phyloP scores from a whole-genome alignment of 2,329 filamentous ascomycete species.

The Colletotrichum phormii region DNA sequence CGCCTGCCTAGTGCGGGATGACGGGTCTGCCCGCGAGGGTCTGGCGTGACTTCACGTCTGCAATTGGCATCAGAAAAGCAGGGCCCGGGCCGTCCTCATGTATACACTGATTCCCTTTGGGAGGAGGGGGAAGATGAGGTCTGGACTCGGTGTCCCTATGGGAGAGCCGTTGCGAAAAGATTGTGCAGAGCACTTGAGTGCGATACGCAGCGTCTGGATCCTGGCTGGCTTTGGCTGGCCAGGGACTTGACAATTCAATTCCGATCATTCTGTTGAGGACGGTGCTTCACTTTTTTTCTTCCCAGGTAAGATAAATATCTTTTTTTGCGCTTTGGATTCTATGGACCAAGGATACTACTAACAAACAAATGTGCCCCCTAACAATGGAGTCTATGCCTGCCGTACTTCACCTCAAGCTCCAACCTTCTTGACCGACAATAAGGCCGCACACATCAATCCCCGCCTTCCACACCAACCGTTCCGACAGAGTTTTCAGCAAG shows the following conservation, averaged over 20 bases:
- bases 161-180: constrained; percentile 90
- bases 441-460: neutral
- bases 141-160: constrained; percentile 71
- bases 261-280: constrained; percentile 90
- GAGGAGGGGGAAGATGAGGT: constrained; percentile 44
- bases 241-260: constrained; percentile 79
- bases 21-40: constrained; percentile 84
- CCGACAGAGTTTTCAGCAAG: neutral
- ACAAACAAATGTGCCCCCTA: neutral
- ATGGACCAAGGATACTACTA: constrained; percentile 36
- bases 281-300: constrained; percentile 62
- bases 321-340: neutral
- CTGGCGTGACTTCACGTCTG: constrained; percentile 85
- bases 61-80: constrained; percentile 95
- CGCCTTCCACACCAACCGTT: neutral
- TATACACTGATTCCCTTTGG: constrained; percentile 37
- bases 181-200: constrained; percentile 92
- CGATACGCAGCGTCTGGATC: constrained; percentile 87
- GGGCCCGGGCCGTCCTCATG: constrained; percentile 55
- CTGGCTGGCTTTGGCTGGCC: constrained; percentile 40
- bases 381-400: neutral
- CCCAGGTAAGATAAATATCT: constrained; percentile 31
- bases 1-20: constrained; percentile 56
- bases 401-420: neutral
- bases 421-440: neutral